Evolutionary conservation across 768 basidiomycete genomes (phyloP).

Genomic region (Hericium rajendrae): DNA sequence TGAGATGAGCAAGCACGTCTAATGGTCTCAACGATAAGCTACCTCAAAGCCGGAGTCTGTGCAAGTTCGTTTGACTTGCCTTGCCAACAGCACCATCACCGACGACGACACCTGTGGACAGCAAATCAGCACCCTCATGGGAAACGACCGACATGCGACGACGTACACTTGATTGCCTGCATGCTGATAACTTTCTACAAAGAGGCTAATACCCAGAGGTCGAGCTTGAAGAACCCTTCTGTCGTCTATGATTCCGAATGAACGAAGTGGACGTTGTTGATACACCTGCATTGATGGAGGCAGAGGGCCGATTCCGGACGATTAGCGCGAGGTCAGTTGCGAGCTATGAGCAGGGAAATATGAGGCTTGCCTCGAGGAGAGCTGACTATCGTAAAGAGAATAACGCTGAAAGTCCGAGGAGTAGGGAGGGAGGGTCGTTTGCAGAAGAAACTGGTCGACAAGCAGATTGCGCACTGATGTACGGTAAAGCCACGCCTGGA

Average conservation of each 20-base stretch:
- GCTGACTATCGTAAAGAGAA: not conserved
- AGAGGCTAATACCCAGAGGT: not conserved
- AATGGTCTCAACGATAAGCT: slow-evolving; percentile 16
- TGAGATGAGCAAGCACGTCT: slow-evolving; percentile 98
- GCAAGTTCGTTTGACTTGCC: slow-evolving; percentile 36
- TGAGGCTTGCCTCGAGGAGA: not conserved
- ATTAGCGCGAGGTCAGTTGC: not conserved
- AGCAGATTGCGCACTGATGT: not conserved
- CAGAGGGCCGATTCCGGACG: not conserved
- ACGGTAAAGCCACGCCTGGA: slow-evolving; percentile 7
- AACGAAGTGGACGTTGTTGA: not conserved
- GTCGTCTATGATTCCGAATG: not conserved
- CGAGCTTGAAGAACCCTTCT: not conserved
- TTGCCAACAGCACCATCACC: slow-evolving; percentile 99
- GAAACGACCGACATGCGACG: not conserved
- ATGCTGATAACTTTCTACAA: slow-evolving; percentile 28
- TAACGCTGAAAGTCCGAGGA: not conserved
- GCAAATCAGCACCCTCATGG: not conserved
- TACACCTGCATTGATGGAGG: not conserved
- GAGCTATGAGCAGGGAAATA: not conserved
- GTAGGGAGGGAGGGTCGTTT: not conserved
- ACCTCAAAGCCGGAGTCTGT: not conserved
- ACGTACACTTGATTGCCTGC: slow-evolving; percentile 89
- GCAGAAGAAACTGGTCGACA: not conserved
- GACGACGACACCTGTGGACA: slow-evolving; percentile 80